These are phyloP conservation scores for Aspergillus fischeri DNA, from an alignment of 2,329 filamentous ascomycete genomes.

Conservation along the genomic window DNA sequence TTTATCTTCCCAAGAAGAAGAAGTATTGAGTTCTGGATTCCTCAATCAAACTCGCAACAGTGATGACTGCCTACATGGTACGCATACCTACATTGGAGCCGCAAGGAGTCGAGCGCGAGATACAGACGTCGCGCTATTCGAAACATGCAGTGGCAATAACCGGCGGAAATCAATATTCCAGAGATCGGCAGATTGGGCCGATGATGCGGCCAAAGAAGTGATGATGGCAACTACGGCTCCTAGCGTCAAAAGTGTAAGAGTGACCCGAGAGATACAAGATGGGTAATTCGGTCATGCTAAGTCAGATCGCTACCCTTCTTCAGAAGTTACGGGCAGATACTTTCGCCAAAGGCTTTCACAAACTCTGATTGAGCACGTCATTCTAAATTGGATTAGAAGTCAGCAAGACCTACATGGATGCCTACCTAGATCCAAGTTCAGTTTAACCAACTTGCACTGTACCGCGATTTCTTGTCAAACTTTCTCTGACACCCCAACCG, in stretches of 20 bases:
- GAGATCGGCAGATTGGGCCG: background rate
- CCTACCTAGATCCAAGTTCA: background rate
- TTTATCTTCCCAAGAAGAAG: too few relatives aligned
- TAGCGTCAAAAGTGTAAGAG: too few relatives aligned
- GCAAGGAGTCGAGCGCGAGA: too few relatives aligned
- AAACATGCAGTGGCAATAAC: too few relatives aligned
- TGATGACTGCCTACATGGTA: background rate
- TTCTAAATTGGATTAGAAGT: background rate
- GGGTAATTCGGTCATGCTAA: too few relatives aligned
- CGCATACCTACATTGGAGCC: background rate
- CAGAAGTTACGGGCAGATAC: background rate
- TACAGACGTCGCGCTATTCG: too few relatives aligned
- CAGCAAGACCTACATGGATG: background rate
- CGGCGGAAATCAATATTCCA: background rate
- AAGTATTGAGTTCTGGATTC: too few relatives aligned
- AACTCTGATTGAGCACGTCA: background rate
- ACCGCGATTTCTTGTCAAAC: constrained; percentile 22
- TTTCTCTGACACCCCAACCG: constrained; percentile 66
- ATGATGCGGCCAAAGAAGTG: too few relatives aligned
- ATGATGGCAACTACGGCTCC: too few relatives aligned
- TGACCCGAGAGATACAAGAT: too few relatives aligned
- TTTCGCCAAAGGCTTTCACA: background rate
- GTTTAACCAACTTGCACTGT: background rate
- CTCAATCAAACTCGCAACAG: too few relatives aligned
- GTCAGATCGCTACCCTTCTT: too few relatives aligned